Evolutionary conservation across 2,329 filamentous ascomycete species (phyloP), one percentile per base, ranked within the genome.

Genomic region (Penicillium thymicola): DNA sequence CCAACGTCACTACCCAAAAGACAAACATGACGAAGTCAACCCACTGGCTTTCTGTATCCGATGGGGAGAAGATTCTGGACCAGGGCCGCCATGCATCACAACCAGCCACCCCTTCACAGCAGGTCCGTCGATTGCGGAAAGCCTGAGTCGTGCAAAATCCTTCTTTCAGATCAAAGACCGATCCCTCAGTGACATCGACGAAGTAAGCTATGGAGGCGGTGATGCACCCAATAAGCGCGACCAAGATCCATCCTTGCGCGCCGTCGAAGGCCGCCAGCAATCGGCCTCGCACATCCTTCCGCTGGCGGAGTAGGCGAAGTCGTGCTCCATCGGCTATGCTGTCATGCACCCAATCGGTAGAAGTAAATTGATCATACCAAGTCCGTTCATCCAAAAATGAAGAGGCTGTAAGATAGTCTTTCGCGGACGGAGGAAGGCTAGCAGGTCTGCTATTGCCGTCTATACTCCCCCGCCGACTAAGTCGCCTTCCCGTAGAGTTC

Each of bases 361-460:
- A 96, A 6, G 92, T 96, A 69, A 96, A 96, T 75, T 99, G 94
- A 78, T 99, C 94, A 76, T 97, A 97, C 94, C 94, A 97, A 10
- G 95, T 89, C 58, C 94, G 87, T 65, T 97, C 92, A 69, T 97
- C 90, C 49, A 87, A 79, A 65, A 85, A 87, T 10, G 89, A 75
- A 5, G 85, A 87, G 34, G 81, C 77, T 67, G 87, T 89, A 52
- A 76, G 53, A 5, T 60, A 67, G 65, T 70, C 66, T 81, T 82
- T 60, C 80, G 78, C 66, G 82, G 86, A 56, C 2, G 65, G 59
- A 8, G 64, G 58, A 7, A 63, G 3, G 42, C 67, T 69, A 21
- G 64, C 63, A 4, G 54, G 54, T 9, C 53, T 57, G 76, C 78
- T 55, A 64, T 69, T 63, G 89, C 78, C 51, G 8, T 54, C 50